Evolutionary conservation across 2,329 filamentous ascomycete species (phyloP).

Genomic region (Neopestalotiopsis rosae): DNA sequence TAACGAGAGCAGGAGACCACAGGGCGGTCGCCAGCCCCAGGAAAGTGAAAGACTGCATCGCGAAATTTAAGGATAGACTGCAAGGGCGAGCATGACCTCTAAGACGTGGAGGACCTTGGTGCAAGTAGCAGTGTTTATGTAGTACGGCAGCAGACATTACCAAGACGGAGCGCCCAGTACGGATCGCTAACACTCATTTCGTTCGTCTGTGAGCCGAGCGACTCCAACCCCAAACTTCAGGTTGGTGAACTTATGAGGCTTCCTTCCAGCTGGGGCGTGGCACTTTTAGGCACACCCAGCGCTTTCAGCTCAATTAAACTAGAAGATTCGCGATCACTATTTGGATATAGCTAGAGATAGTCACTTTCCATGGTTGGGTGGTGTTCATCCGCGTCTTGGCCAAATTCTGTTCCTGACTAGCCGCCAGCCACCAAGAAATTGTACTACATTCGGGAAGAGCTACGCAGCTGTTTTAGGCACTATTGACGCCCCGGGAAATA

Average conservation of each 20-base stretch:
- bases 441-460: slow-evolving; percentile 1
- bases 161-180: neutral
- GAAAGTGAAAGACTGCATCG: neutral
- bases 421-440: neutral
- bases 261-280: neutral
- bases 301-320: slow-evolving; percentile 5
- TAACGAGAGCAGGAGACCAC: neutral
- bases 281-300: neutral
- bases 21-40: neutral
- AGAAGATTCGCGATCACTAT: neutral
- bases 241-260: neutral
- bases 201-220: neutral
- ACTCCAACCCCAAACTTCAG: neutral
- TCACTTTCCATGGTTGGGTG: neutral
- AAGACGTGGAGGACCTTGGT: neutral
- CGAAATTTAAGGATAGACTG: slow-evolving; percentile 1
- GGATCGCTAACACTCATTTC: neutral
- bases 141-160: neutral
- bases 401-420: neutral
- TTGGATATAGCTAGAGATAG: slow-evolving; percentile 14
- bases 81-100: neutral
- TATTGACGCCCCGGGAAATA: neutral
- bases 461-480: neutral
- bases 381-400: neutral
- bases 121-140: slow-evolving; percentile 1